Percentiles rank a stretch among this genome's conserved stretches.
Evolutionary conservation across 139 green algal species (phyloP).

Genomic region (Desmodesmus armatus): DNA sequence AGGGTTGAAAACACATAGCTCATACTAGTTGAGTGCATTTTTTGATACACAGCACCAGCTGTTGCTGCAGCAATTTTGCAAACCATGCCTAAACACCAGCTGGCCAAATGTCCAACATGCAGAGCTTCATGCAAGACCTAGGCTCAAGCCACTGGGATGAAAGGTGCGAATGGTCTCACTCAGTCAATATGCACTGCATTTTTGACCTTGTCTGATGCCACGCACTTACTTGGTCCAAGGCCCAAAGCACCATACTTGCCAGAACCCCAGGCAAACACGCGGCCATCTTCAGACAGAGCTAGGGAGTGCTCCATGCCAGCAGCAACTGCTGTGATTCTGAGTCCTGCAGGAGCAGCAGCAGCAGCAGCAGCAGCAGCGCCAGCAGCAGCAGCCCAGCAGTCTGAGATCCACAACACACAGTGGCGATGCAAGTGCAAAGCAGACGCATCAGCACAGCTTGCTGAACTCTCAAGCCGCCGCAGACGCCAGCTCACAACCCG

Average conservation of each 20-base stretch:
- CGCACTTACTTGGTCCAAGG: slow-evolving; percentile 46
- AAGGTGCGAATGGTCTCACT: no score
- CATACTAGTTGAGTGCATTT: not conserved
- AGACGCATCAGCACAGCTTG: not conserved
- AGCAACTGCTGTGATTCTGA: slow-evolving; percentile 42
- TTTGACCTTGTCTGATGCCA: not conserved
- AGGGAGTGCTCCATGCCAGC: slow-evolving; percentile 58
- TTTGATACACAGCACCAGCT: not conserved
- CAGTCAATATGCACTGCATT: no score
- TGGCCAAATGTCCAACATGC: no score
- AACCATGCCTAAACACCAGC: no score
- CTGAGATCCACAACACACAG: not conserved
- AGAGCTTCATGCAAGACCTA: no score
- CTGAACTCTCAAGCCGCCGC: no score
- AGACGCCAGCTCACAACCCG: no score
- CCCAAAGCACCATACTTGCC: slow-evolving; percentile 58
- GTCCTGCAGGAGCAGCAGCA: slow-evolving; percentile 16
- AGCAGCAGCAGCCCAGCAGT: not conserved
- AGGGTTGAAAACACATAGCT: not conserved
- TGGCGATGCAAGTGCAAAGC: not conserved
- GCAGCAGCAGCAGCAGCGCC: slow-evolving; percentile 2
- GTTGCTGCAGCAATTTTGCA: no score
- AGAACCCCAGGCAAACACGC: slow-evolving; percentile 54
- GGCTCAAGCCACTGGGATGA: no score
- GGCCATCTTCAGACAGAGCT: slow-evolving; percentile 49